phyloP scores from a whole-genome alignment of 768 basidiomycete genomes.

The Hemileccinum impolitum region DNA sequence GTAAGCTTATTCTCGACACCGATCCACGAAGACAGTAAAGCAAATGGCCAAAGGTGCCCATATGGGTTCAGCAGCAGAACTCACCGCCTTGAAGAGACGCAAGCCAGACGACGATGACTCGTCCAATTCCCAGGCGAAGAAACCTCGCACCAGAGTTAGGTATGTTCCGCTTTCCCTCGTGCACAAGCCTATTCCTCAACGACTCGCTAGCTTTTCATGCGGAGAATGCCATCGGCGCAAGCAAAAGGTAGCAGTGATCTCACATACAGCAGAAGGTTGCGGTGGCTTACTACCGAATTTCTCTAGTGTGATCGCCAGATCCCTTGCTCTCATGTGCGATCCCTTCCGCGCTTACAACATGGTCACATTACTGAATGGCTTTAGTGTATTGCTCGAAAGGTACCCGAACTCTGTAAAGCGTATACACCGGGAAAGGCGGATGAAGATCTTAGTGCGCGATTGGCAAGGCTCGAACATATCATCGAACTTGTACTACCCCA shows the following conservation, averaged over 20 bases:
- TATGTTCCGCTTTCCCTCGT: slow-evolving; percentile 29
- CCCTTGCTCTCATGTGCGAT: slow-evolving; percentile 77
- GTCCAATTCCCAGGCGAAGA: slow-evolving; percentile 49
- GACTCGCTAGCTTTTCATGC: slow-evolving; percentile 63
- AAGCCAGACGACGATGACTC: slow-evolving; percentile 61
- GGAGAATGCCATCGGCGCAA: slow-evolving; percentile 87
- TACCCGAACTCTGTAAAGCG: slow-evolving; percentile 83
- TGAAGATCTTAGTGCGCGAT: slow-evolving; percentile 71
- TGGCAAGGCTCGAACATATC: slow-evolving; percentile 77
- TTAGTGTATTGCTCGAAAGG: slow-evolving; percentile 81
- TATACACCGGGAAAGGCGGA: slow-evolving; percentile 87
- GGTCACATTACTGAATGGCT: slow-evolving; percentile 9
- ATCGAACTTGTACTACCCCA: slow-evolving; percentile 79
- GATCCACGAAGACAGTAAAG: slow-evolving; percentile 26
- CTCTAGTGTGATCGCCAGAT: slow-evolving; percentile 78
- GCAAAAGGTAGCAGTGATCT: slow-evolving; percentile 58
- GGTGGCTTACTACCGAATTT: slow-evolving; percentile 14
- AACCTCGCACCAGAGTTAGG: slow-evolving; percentile 73
- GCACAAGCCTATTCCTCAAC: slow-evolving; percentile 4
- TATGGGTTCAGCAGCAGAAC: slow-evolving; percentile 21
- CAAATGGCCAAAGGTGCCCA: slow-evolving; percentile 30
- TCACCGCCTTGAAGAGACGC: slow-evolving; percentile 50
- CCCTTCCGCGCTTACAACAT: slow-evolving; percentile 2
- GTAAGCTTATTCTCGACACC: slow-evolving; percentile 23
- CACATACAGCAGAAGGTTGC: slow-evolving; percentile 11